phyloP scores from a whole-genome alignment of 345 rosid species.

The Lepidium sativum region DNA sequence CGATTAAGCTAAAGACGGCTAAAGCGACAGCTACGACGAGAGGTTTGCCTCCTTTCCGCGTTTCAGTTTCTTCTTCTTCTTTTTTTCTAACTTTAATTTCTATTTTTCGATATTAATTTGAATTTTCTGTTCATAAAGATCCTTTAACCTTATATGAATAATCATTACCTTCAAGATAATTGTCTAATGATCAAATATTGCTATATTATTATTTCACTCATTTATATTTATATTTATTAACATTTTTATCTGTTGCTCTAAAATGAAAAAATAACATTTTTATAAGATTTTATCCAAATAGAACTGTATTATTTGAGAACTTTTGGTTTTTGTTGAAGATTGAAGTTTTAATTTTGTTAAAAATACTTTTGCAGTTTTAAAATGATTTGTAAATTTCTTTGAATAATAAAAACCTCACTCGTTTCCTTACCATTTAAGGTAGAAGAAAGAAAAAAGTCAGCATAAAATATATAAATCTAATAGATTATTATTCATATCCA shows the following conservation, averaged over 20 bases:
- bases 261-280: background rate
- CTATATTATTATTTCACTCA: too few species aligned
- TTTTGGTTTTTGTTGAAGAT: too few species aligned
- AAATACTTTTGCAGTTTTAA: background rate
- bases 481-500: background rate
- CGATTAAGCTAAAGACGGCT: constrained; percentile 8
- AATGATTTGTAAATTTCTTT: background rate
- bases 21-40: constrained; percentile 11
- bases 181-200: too few species aligned
- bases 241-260: background rate
- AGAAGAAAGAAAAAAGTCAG: background rate
- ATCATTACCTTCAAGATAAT: background rate
- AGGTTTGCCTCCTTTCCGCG: constrained; percentile 25
- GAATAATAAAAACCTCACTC: background rate
- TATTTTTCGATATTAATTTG: background rate
- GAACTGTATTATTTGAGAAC: too few species aligned
- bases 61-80: background rate
- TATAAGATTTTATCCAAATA: too few species aligned
- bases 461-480: background rate
- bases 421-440: constrained; percentile 12
- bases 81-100: background rate
- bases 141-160: background rate
- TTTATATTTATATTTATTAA: too few species aligned
- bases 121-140: background rate
- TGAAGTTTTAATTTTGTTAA: background rate